These are phyloP conservation scores for Penicillium hesseltinei DNA, from an alignment of 2,329 filamentous ascomycete species.

Conservation along the genomic window DNA sequence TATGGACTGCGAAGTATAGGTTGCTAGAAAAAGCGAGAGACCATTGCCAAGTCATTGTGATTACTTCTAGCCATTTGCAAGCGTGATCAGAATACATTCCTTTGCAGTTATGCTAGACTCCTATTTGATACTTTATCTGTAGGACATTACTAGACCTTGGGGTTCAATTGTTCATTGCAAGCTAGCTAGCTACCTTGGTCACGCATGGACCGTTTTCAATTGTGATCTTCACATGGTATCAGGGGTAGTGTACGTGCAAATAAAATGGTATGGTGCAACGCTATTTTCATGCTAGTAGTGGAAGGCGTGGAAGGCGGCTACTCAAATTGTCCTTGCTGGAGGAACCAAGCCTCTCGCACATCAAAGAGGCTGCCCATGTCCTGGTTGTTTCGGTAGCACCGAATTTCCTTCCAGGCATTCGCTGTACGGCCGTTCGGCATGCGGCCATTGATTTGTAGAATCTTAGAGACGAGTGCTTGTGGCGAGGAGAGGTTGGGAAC, in stretches of 20 bases:
- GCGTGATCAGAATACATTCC: neutral
- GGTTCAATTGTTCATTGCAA: neutral
- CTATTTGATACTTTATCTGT: neutral
- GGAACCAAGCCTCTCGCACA: slow-evolving; percentile 42
- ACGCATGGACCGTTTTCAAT: neutral
- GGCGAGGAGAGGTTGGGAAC: slow-evolving; percentile 32
- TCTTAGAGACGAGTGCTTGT: slow-evolving; percentile 31
- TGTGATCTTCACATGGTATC: neutral
- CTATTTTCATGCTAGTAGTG: neutral
- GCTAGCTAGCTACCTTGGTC: neutral
- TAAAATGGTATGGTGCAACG: neutral
- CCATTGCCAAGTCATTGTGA: neutral
- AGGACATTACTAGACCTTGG: neutral
- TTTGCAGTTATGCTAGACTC: neutral
- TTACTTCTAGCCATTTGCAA: neutral
- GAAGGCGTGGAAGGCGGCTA: slow-evolving; percentile 1
- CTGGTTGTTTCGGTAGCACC: slow-evolving; percentile 45
- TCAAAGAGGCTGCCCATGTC: slow-evolving; percentile 49
- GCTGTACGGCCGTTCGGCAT: slow-evolving; percentile 29
- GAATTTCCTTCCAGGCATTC: slow-evolving; percentile 47
- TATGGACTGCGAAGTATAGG: neutral
- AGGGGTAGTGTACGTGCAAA: neutral
- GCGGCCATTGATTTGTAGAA: slow-evolving; percentile 44
- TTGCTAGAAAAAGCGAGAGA: neutral
- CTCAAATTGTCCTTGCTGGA: slow-evolving; percentile 19